Conservation (phyloP, 169 alveolate genomes). For the Plasmodium coatneyi region DNA sequence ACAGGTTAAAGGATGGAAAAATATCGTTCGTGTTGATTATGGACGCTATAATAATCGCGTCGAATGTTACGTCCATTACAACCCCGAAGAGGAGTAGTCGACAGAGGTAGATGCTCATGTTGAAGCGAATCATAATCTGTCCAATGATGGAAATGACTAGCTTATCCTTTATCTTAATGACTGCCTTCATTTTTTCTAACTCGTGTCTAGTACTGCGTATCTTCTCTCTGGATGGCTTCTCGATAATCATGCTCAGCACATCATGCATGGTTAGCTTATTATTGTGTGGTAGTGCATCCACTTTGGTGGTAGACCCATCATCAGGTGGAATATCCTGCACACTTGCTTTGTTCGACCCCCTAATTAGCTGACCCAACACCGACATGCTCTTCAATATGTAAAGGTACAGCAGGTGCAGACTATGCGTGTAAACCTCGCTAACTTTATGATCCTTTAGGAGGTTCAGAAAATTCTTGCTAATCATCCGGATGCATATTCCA, state of each 20-base stretch:
- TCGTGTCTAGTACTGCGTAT: slow-evolving; percentile 14
- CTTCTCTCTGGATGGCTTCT: slow-evolving; percentile 27
- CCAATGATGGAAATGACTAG: slow-evolving; percentile 39
- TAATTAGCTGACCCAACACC: slow-evolving; percentile 6
- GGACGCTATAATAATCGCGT: slow-evolving; percentile 1
- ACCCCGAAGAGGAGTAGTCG: slow-evolving; percentile 29
- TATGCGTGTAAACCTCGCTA: slow-evolving; percentile 35
- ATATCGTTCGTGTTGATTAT: slow-evolving; percentile 45
- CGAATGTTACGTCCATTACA: slow-evolving; percentile 15
- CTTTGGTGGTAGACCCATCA: neutral
- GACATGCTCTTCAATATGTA: slow-evolving; percentile 45
- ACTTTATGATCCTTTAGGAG: slow-evolving; percentile 36
- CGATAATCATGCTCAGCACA: slow-evolving; percentile 41
- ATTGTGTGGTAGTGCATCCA: neutral
- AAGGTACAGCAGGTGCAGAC: slow-evolving; percentile 26
- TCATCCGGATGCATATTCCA: slow-evolving; percentile 60
- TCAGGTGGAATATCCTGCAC: neutral
- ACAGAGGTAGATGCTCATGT: slow-evolving; percentile 18
- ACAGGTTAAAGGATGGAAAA: slow-evolving; percentile 30
- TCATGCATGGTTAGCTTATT: neutral
- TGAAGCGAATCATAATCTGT: slow-evolving; percentile 45
- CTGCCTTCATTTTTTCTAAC: slow-evolving; percentile 17
- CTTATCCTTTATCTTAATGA: slow-evolving; percentile 12
- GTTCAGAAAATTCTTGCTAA: slow-evolving; percentile 26
- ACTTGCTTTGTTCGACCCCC: neutral